Evolutionary conservation across 768 basidiomycete genomes (phyloP).

Genomic region (Naganishia vishniacii): DNA sequence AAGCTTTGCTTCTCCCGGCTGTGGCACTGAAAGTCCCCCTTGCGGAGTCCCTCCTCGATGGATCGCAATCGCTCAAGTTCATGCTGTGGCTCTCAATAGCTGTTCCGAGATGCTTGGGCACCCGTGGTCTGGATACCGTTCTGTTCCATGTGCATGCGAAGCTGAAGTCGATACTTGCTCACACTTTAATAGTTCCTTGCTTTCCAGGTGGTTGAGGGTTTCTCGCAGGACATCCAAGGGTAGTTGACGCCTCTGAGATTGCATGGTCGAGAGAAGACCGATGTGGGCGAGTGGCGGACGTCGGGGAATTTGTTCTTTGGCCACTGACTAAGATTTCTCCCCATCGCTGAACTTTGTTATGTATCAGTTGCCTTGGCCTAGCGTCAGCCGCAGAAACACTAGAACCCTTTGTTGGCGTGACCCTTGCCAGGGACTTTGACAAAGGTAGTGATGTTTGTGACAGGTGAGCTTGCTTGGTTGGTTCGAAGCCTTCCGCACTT

Average conservation of each 20-base stretch:
- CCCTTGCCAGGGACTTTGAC: too few species aligned
- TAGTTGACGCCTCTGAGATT: background rate
- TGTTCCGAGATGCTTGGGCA: background rate
- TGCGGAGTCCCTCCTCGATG: background rate
- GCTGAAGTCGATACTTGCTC: slow-evolving; percentile 2
- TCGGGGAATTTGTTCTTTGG: too few species aligned
- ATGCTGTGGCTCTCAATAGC: background rate
- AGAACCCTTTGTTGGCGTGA: too few species aligned
- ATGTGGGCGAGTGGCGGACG: too few species aligned
- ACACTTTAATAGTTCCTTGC: slow-evolving; percentile 1
- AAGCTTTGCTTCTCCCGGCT: background rate
- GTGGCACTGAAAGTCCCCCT: background rate
- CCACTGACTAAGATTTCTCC: too few species aligned
- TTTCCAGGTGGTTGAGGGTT: slow-evolving; percentile 1
- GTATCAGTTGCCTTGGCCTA: too few species aligned
- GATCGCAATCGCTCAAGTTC: background rate
- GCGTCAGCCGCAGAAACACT: too few species aligned
- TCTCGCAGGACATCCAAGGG: slow-evolving; percentile 9
- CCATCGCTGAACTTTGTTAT: too few species aligned
- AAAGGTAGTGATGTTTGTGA: too few species aligned
- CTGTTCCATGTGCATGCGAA: slow-evolving; percentile 7
- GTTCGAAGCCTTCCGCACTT: too few species aligned
- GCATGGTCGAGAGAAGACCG: background rate
- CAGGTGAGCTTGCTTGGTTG: too few species aligned
- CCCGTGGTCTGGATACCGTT: background rate